These are phyloP conservation scores for Trichosporon inkin DNA, from an alignment of 1,284 basidiomycete genomes.

Conservation along the genomic window DNA sequence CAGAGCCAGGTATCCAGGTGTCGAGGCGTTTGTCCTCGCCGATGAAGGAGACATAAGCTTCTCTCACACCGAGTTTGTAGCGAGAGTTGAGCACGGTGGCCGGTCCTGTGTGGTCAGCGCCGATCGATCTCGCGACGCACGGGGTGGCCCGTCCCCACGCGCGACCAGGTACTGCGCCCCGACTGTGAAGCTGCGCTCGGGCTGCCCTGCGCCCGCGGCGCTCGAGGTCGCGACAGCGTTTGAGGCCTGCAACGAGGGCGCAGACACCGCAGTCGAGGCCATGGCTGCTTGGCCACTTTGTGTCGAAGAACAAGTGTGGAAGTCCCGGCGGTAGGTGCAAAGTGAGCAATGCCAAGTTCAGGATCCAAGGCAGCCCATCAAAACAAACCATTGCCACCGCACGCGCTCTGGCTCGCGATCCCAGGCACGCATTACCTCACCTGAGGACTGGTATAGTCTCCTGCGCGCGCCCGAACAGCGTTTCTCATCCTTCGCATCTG, in stretches of 20 bases:
- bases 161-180: constrained; percentile 25
- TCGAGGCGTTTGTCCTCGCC: constrained; percentile 66
- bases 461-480: neutral
- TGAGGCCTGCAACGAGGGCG: neutral
- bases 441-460: neutral
- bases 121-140: constrained; percentile 11
- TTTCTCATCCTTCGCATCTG: neutral
- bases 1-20: constrained; percentile 61
- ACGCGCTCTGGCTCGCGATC: neutral
- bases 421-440: neutral
- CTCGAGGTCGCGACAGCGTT: no score
- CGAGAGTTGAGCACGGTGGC: constrained; percentile 33
- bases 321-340: no score
- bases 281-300: neutral
- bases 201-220: neutral
- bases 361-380: neutral
- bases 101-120: constrained; percentile 21
- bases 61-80: constrained; percentile 18
- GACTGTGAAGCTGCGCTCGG: constrained; percentile 12
- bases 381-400: neutral
- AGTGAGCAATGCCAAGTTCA: neutral
- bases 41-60: constrained; percentile 41
- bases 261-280: neutral
- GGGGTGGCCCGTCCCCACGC: constrained; percentile 11
- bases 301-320: no score